Base-by-base conservation (phyloP, 805 yeast genomes). In the Kregervanrija fluxuum region DNA sequence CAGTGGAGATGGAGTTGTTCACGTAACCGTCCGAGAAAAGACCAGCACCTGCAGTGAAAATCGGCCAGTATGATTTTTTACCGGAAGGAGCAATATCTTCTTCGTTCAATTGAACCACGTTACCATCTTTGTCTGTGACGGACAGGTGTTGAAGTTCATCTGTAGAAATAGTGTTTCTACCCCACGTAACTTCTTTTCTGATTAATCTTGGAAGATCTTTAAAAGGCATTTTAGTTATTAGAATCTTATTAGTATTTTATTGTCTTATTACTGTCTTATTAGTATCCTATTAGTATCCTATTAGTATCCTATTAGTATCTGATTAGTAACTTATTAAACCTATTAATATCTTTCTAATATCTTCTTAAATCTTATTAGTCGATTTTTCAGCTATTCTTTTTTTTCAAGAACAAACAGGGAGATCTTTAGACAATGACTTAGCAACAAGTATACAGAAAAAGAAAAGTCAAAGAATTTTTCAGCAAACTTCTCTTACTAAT, bases 1-100 rank as follows among this genome's bases (percentile, higher is more conserved):
- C 95, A 9, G 93, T 75, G 47, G 86, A 76, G 46, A 87, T 84
- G 43, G 93, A 80, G 66, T 86, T 87, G 62, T 89, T 89, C 48
- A 87, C 83, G 61, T 89, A 90, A 43, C 97, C 97, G 65, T 91
- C 98, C 33, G 95, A 82, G 65, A 90, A 89, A 38, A 90, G 71
- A 44, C 96, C 97, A 0, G 96, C 93, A 50, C 97, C 97, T 1
- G 95, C 81, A 11, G 87, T 81, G 50, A 84, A 70, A 41, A 85
- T 79, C 5, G 93, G 80, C 83, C 88, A 75, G 51, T 65, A 57
- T 6, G 58, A 49, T 32, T 50, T 60, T 12, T 51, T 43, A 16
- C 52, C 62, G 11, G 47, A 28, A 9, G 61, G 58, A 4, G 51
- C 50, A 35, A 60, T 50, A 9, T 48, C 55, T 5, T 54, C 58